These are phyloP conservation scores for Pseudomicrostroma phylloplanum DNA, from an alignment of 1,284 basidiomycete species.

Conservation along the genomic window DNA sequence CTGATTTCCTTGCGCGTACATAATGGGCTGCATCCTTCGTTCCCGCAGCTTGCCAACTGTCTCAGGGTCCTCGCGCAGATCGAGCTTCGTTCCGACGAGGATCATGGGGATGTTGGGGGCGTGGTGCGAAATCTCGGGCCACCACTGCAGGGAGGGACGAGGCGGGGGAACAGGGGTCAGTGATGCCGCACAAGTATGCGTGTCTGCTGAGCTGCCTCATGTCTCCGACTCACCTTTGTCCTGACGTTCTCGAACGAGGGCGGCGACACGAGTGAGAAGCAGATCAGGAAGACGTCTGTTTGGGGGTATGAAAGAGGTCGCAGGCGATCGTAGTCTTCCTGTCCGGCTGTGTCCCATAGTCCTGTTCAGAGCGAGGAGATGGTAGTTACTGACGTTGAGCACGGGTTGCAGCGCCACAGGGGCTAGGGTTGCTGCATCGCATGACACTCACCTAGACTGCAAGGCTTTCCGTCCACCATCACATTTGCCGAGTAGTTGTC, in stretches of 20 bases:
- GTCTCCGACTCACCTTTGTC: conserved; percentile 64
- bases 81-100: conserved; percentile 94
- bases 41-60: conserved; percentile 89
- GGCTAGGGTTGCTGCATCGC: not conserved
- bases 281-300: conserved; percentile 98
- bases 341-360: conserved; percentile 46
- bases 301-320: conserved; percentile 97
- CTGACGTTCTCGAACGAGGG: conserved; percentile 97
- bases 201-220: not conserved
- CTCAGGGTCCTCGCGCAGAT: conserved; percentile 86
- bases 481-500: conserved; percentile 88
- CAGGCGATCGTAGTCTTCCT: conserved; percentile 74
- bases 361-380: conserved; percentile 9
- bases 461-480: conserved; percentile 97
- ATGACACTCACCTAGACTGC: conserved; percentile 95
- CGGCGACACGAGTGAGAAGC: conserved; percentile 94
- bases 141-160: conserved; percentile 48
- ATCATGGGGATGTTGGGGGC: conserved; percentile 87
- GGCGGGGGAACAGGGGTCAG: conserved; percentile 7
- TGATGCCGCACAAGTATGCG: conserved; percentile 1
- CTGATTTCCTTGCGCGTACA: conserved; percentile 78
- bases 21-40: conserved; percentile 87
- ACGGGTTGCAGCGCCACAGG: not conserved
- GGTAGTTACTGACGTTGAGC: too few relatives aligned
- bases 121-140: conserved; percentile 67